Percentiles rank a stretch among this genome's conserved stretches.
Conservation (phyloP, 768 basidiomycete genomes). For the Suillus subalutaceus region DNA sequence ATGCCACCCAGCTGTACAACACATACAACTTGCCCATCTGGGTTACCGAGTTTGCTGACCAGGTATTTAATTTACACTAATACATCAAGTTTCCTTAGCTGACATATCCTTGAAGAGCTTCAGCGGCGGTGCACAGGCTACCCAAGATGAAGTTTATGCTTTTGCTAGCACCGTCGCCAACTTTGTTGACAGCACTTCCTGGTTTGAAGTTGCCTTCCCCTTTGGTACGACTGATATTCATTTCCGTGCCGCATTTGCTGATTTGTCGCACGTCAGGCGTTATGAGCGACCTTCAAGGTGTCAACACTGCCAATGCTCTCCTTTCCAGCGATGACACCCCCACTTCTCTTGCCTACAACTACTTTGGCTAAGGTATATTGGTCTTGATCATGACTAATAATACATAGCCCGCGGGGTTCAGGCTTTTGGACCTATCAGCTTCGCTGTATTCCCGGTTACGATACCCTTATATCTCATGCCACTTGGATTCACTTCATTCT, state of each 20-base stretch:
- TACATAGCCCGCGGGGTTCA: conserved; percentile 5
- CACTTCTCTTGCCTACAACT: conserved; percentile 52
- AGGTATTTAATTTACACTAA: conserved; percentile 38
- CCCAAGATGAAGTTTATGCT: conserved; percentile 40
- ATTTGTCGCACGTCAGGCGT: conserved; percentile 42
- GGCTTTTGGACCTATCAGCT: conserved; percentile 11
- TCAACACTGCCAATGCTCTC: conserved; percentile 58
- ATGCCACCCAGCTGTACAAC: conserved; percentile 49
- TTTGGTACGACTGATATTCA: conserved; percentile 56
- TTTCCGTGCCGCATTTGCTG: conserved; percentile 5
- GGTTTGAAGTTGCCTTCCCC: conserved; percentile 46
- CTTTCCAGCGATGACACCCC: conserved; percentile 49
- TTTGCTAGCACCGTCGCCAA: conserved; percentile 50
- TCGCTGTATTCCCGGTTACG: conserved; percentile 1
- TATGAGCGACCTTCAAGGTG: conserved; percentile 57
- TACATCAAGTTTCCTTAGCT: conserved; percentile 7
- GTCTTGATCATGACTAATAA: background rate
- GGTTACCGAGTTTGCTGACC: conserved; percentile 75
- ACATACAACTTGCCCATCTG: conserved; percentile 50
- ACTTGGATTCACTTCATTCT: conserved; percentile 24
- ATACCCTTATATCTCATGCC: conserved; percentile 5
- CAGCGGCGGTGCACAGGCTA: conserved; percentile 46
- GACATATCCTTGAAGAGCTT: conserved; percentile 49
- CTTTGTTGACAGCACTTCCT: conserved; percentile 48
- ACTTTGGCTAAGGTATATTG: conserved; percentile 39